Base-by-base conservation (phyloP, 768 basidiomycete genomes). In the Tylopilus sp. region DNA sequence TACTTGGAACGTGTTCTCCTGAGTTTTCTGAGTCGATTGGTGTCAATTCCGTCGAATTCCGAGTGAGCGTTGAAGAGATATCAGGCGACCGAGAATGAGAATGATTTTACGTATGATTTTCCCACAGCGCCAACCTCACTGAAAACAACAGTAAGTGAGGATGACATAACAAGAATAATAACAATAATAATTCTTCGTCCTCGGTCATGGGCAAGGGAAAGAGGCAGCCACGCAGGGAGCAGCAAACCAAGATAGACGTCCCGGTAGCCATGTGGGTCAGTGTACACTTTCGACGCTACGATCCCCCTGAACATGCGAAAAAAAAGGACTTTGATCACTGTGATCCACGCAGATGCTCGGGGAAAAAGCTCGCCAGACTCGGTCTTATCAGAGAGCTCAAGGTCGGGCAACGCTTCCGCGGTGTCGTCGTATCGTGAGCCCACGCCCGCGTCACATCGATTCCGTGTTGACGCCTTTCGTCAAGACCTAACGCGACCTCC, bases 301-400 rank as follows among this genome's bases (percentile, higher is more conserved):
- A 12, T 15, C 3, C 23, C 22, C 12, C 31, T 46, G 20, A 53
- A 18, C 26, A 9, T 23, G 6, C 7, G 6, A 13, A 95, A n/a
- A n/a, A n/a, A n/a, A n/a, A 50, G 94, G 95, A 99, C 66, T 98
- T 99, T 70, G 87, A 90, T 66, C 97, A 99, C 66, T 99, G 97
- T 65, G 95, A 99, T 67, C 95, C 95, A 0, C 85, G 85, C 42
- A 74, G 82, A 48, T 89, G 86, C 59, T 85, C 82, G 4, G 97
- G 97, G 4, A 98, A 97, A 75, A 95, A 91, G 65, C 81, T 99
- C 6, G 77, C 91, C 3, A 76, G 97, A 9, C 78, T 92, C 17
- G 89, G 91, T 2, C 71, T 99, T 21, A 88, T 98, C 65, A 83
- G 79, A 53, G 85, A 91, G 48, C 81, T 99, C 50, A 77, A 82